Conservation (phyloP, 257 asterid species). For the Solanum sparsipilum region DNA sequence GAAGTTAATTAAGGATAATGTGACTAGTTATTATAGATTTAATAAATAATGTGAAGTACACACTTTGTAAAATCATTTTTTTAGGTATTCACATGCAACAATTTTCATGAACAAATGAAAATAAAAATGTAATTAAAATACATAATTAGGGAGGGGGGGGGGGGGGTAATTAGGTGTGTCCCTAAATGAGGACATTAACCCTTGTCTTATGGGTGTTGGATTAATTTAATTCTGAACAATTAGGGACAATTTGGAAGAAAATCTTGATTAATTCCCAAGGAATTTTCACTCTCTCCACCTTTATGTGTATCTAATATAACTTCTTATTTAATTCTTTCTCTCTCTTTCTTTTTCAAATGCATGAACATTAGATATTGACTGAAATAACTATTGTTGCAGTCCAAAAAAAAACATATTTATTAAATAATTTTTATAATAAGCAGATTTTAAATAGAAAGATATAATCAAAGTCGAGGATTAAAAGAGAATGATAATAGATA, state of each 20-base stretch:
- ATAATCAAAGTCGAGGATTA: neutral
- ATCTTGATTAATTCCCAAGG: constrained; percentile 11
- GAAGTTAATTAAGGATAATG: neutral
- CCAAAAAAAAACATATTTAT: neutral
- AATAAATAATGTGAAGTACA: neutral
- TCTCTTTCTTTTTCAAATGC: neutral
- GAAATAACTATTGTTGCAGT: neutral
- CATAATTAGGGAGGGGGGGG: neutral
- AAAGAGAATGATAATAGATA: no score
- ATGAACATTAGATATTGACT: neutral
- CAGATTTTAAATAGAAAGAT: neutral
- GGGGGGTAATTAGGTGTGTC: constrained; percentile 13
- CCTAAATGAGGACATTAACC: constrained; percentile 39
- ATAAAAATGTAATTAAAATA: neutral
- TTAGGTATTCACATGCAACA: neutral
- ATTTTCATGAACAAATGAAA: neutral
- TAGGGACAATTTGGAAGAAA: constrained; percentile 30
- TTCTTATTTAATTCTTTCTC: neutral
- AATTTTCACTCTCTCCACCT: neutral
- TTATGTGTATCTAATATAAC: neutral
- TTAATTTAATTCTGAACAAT: constrained; percentile 11
- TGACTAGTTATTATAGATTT: neutral
- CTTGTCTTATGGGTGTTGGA: constrained; percentile 35
- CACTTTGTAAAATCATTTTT: neutral
- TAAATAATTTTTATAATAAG: neutral